Percentiles rank a stretch among this genome's conserved stretches.
Conservation (phyloP, 106 monocot genomes). For the Phalaenopsis equestris region DNA sequence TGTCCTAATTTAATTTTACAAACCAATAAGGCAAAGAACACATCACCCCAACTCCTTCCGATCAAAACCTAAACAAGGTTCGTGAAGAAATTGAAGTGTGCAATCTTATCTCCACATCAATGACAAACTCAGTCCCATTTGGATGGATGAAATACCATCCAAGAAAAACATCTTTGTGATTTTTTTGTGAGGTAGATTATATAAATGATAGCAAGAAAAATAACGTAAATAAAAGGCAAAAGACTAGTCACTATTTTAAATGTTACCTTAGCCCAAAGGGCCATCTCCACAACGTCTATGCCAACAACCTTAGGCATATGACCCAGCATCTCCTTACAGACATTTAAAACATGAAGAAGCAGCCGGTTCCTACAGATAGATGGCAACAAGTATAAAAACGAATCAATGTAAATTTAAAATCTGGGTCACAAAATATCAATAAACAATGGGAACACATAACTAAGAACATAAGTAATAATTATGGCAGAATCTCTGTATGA, state of each 20-base stretch:
- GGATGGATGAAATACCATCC: neutral
- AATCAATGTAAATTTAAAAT: neutral
- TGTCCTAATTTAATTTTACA: too few relatives aligned
- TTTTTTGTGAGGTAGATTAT: neutral
- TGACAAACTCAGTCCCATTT: neutral
- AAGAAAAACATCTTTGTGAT: neutral
- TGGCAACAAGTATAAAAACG: neutral
- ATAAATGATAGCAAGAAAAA: neutral
- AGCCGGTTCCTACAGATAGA: slow-evolving; percentile 62
- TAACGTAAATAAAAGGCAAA: neutral
- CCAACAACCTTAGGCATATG: slow-evolving; percentile 92
- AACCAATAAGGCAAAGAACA: too few relatives aligned
- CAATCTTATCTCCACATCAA: neutral
- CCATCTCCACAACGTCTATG: slow-evolving; percentile 96
- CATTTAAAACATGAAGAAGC: slow-evolving; percentile 72
- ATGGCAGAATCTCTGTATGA: neutral
- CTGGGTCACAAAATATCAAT: neutral
- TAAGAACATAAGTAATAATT: neutral
- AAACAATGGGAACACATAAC: neutral
- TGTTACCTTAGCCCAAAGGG: slow-evolving; percentile 97
- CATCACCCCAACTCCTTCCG: too few relatives aligned
- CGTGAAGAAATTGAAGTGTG: neutral
- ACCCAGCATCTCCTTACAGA: slow-evolving; percentile 81
- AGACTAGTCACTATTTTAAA: neutral
- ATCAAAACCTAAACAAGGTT: neutral